Base-by-base conservation (phyloP, 2,329 filamentous ascomycete species). In the Colletotrichum zoysiae region DNA sequence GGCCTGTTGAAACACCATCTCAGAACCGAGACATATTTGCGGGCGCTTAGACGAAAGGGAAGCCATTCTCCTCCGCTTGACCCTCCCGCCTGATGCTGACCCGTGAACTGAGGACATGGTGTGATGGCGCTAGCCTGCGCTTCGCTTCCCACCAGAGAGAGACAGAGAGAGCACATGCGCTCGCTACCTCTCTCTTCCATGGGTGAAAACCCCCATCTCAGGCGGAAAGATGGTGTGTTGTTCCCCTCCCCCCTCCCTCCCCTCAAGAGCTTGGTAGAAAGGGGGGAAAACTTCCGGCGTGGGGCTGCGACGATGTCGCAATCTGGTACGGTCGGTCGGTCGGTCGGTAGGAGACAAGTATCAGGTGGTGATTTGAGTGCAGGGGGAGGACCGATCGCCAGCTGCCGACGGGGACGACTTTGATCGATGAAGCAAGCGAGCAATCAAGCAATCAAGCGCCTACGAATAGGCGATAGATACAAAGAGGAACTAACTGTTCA, bases 61-160 rank as follows among this genome's bases (percentile, higher is more conserved):
- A 70, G 48, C 48, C 33, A 63, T 58, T n/a, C 26, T 44, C 69
- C 12, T 67, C 57, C 57, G 48, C 65, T 69, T 69, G 69, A 69
- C 59, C 59, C 4, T 64, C 55, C 65, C 69, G 51, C 69, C 69
- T 71, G 69, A 71, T 63, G 48, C 50, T 63, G 53, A 68, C 50
- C 65, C 69, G 40, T 33, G 44, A 56, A 64, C 57, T 48, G 46
- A 16, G 69, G 59, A 14, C 4, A 44, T 68, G 69, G 65, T 59
- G 51, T 58, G 65, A 46, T 53, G 44, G 68, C 65, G 69, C 65
- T 59, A 64, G 38, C 33, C 42, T 61, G 48, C 63, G 56, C 64
- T 57, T 64, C 58, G 56, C 64, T 57, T 64, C 58, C 51, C 58
- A 62, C 14, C 38, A 33, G 38, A 30, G 30, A 30, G 30, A 30